Percentiles rank a stretch among this genome's conserved stretches.
These are phyloP conservation scores for Linderniella brevidens DNA, from an alignment of 257 asterid genomes.

Conservation along the genomic window DNA sequence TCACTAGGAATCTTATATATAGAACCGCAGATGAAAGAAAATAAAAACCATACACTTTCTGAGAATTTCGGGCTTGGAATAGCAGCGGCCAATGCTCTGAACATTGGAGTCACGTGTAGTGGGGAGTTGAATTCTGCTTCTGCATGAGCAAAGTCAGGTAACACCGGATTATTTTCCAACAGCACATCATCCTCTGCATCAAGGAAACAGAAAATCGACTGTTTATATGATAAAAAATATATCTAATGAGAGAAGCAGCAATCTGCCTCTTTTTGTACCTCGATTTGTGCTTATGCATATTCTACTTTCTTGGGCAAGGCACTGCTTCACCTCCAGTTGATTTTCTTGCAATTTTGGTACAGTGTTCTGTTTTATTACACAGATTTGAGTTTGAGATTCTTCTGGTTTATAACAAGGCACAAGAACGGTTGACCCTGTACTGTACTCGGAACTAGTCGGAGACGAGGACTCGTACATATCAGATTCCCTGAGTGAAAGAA, in stretches of 20 bases:
- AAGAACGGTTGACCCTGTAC: conserved; percentile 58
- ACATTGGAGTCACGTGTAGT: conserved; percentile 69
- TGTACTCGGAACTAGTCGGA: conserved; percentile 69
- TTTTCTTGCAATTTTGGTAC: conserved; percentile 23
- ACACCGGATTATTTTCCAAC: conserved; percentile 20
- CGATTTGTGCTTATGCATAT: conserved; percentile 20
- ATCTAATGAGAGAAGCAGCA: too few relatives aligned
- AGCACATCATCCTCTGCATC: conserved; percentile 20
- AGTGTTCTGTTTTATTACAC: conserved; percentile 10
- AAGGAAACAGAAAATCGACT: too few relatives aligned
- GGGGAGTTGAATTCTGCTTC: conserved; percentile 55
- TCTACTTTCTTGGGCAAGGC: conserved; percentile 24
- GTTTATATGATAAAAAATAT: too few relatives aligned
- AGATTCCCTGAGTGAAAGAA: conserved; percentile 15
- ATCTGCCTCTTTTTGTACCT: conserved; percentile 21
- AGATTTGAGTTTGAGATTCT: conserved; percentile 30
- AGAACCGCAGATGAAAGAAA: conserved; percentile 3
- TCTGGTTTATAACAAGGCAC: conserved; percentile 26
- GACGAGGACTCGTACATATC: conserved; percentile 37
- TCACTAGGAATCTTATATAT: too few relatives aligned
- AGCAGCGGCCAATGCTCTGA: conserved; percentile 85
- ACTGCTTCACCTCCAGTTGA: conserved; percentile 18
- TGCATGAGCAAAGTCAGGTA: conserved; percentile 1
- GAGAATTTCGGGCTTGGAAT: conserved; percentile 94
- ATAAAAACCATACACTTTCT: conserved; percentile 67